Conservation (phyloP, 352 stramenopile genomes). For the Ophiocytium majus region DNA sequence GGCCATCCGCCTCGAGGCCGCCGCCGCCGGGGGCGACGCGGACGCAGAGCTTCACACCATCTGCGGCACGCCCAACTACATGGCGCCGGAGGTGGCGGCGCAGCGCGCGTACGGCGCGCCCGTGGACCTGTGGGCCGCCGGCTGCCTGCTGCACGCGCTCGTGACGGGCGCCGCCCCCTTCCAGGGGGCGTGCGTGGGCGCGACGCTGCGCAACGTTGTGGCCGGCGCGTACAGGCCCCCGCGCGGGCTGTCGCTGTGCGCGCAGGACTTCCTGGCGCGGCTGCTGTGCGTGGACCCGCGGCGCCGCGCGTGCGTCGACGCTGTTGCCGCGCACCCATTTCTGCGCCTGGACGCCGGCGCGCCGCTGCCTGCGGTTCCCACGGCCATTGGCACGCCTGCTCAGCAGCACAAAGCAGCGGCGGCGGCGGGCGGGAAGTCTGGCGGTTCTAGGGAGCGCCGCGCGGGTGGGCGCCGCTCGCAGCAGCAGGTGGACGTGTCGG, state of each 20-base stretch:
- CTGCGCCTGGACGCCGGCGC: too few relatives aligned
- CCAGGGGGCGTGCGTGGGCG: slow-evolving; percentile 43
- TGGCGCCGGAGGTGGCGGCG: slow-evolving; percentile 80
- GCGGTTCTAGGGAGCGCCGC: too few relatives aligned
- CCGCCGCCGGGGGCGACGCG: slow-evolving; percentile 24
- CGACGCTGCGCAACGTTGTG: slow-evolving; percentile 34
- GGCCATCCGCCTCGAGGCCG: slow-evolving; percentile 35
- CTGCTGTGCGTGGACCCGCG: slow-evolving; percentile 31
- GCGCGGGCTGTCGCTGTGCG: slow-evolving; percentile 28
- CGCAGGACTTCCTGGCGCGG: slow-evolving; percentile 37
- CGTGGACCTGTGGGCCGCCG: slow-evolving; percentile 84
- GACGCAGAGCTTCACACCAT: slow-evolving; percentile 49
- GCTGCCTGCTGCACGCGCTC: slow-evolving; percentile 60
- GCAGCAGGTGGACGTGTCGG: too few relatives aligned
- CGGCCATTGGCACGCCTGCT: too few relatives aligned
- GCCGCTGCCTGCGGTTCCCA: too few relatives aligned
- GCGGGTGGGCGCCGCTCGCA: too few relatives aligned
- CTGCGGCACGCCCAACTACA: slow-evolving; percentile 75
- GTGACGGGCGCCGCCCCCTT: slow-evolving; percentile 58
- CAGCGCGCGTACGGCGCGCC: slow-evolving; percentile 72
- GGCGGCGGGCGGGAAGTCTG: too few relatives aligned
- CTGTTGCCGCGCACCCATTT: too few relatives aligned
- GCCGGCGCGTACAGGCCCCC: slow-evolving; percentile 25
- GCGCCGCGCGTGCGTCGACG: too few relatives aligned
- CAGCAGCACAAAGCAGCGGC: too few relatives aligned